phyloP scores from a whole-genome alignment of 306 rosid genomes.

The Castanospermum australe region DNA sequence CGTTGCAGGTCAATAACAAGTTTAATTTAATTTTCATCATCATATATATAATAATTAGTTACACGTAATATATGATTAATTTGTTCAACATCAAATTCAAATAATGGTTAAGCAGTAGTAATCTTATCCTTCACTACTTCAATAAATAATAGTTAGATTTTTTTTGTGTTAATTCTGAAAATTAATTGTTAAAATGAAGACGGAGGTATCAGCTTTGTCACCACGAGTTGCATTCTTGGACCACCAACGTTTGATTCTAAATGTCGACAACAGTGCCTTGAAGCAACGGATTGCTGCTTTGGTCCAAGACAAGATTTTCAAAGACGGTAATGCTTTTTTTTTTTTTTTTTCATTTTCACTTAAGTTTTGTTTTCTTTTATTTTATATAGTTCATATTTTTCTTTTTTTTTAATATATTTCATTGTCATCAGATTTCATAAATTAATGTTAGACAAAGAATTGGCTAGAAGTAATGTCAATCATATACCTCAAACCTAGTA shows the following conservation, averaged over 20 bases:
- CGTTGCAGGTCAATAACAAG: constrained; percentile 66
- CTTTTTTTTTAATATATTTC: background rate
- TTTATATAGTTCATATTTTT: background rate
- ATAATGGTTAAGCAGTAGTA: background rate
- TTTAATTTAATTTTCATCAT: background rate
- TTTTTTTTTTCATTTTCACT: background rate
- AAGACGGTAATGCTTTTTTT: constrained; percentile 64
- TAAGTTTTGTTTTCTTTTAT: background rate
- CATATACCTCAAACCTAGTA: no score
- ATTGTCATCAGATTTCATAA: background rate
- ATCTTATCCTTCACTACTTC: background rate
- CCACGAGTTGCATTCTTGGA: constrained; percentile 94
- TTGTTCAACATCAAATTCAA: background rate
- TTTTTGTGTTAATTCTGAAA: background rate
- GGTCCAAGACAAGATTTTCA: constrained; percentile 96
- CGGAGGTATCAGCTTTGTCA: constrained; percentile 92
- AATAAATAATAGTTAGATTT: background rate
- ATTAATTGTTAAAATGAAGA: constrained; percentile 42
- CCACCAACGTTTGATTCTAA: constrained; percentile 93
- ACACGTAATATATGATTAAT: background rate
- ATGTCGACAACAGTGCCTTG: constrained; percentile 84
- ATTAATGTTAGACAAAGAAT: background rate
- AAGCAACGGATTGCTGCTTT: constrained; percentile 97
- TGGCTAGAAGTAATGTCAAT: no score
- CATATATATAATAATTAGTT: background rate